Evolutionary conservation across 2,329 filamentous ascomycete species (phyloP).

Genomic region (Talaromyces verruculosus): DNA sequence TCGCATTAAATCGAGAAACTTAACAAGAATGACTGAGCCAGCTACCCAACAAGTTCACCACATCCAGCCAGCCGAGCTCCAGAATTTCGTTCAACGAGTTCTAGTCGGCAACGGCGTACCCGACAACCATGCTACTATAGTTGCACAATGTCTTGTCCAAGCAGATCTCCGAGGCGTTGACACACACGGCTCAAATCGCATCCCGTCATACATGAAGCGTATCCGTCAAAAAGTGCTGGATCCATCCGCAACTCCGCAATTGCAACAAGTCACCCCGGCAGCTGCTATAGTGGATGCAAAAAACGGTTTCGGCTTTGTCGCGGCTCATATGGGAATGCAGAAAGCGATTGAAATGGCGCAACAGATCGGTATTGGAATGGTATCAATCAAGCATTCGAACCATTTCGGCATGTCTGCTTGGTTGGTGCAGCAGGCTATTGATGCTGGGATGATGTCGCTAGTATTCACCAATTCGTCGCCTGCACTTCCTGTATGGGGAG

Average conservation of each 20-base stretch:
- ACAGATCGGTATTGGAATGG: conserved; percentile 70
- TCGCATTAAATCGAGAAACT: too few species aligned
- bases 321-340: conserved; percentile 65
- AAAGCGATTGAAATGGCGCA: conserved; percentile 66
- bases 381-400: conserved; percentile 72
- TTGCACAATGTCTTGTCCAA: conserved; percentile 68
- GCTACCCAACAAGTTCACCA: conserved; percentile 6
- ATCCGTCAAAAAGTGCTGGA: conserved; percentile 69
- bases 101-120: conserved; percentile 56
- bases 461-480: conserved; percentile 73
- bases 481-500: conserved; percentile 70
- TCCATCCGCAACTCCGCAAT: conserved; percentile 56
- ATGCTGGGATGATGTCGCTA: conserved; percentile 68
- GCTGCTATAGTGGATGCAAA: conserved; percentile 67
- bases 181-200: conserved; percentile 74
- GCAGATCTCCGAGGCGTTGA: conserved; percentile 78
- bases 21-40: neutral
- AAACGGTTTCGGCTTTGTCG: conserved; percentile 75
- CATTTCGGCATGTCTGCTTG: conserved; percentile 84
- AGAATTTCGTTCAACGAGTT: conserved; percentile 32
- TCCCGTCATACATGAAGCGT: conserved; percentile 74
- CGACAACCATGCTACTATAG: conserved; percentile 57
- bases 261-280: conserved; percentile 66
- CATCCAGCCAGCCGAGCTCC: conserved; percentile 9
- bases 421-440: conserved; percentile 74